phyloP scores from a whole-genome alignment of 306 rosid genomes.

The Pyrus betulifolia region DNA sequence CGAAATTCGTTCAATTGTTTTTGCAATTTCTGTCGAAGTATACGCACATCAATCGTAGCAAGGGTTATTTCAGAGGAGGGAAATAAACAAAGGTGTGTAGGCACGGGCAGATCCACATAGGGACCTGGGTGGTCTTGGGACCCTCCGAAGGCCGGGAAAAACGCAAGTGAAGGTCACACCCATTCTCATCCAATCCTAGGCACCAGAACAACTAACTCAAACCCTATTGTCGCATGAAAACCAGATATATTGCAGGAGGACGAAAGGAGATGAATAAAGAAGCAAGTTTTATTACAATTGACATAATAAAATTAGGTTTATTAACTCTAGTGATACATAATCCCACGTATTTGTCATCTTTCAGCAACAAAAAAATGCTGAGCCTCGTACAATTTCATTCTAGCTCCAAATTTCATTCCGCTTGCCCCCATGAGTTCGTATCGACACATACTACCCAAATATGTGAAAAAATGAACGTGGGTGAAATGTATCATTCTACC shows the following conservation, averaged over 20 bases:
- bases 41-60: no score
- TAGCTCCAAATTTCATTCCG: no score
- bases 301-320: neutral
- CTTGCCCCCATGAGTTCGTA: no score
- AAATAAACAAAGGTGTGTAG: no score
- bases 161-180: no score
- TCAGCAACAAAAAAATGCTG: neutral
- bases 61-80: neutral
- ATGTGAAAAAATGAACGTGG: neutral
- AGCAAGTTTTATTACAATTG: neutral
- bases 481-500: neutral
- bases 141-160: no score
- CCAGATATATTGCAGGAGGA: neutral
- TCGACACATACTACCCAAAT: no score
- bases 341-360: neutral
- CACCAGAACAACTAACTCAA: neutral
- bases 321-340: neutral
- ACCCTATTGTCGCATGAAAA: neutral
- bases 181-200: no score
- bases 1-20: neutral
- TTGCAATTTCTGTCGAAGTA: neutral
- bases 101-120: no score
- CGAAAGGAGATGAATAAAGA: neutral
- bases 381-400: no score
- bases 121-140: no score